Percentiles rank a stretch among this genome's conserved stretches.
These are phyloP conservation scores for Volvariella volvacea DNA, from an alignment of 1,284 basidiomycete genomes.

Conservation along the genomic window DNA sequence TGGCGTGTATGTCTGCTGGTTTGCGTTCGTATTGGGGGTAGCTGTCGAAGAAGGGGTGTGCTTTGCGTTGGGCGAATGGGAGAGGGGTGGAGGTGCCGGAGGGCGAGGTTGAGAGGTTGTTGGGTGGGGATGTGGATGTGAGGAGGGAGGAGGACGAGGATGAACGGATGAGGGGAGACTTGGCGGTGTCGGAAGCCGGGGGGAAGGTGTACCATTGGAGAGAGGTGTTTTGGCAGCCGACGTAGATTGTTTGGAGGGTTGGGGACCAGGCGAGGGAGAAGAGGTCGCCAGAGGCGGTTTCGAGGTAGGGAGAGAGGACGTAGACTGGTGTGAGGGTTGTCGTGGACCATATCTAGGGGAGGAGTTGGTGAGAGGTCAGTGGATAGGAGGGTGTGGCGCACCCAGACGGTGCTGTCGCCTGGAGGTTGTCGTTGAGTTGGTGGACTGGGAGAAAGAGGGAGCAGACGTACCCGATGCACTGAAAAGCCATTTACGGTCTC, in stretches of 20 bases:
- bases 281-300: slow-evolving; percentile 84
- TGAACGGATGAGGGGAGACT: too few species aligned
- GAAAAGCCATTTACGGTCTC: slow-evolving; percentile 78
- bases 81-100: slow-evolving; percentile 46
- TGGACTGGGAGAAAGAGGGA: slow-evolving; percentile 4
- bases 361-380: slow-evolving; percentile 8
- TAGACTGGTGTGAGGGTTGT: slow-evolving; percentile 65
- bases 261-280: slow-evolving; percentile 84
- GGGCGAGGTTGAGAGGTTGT: slow-evolving; percentile 12
- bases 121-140: slow-evolving; percentile 14
- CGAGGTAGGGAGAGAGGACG: slow-evolving; percentile 78
- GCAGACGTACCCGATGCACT: slow-evolving; percentile 65
- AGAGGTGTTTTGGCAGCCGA: slow-evolving; percentile 89
- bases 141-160: slow-evolving; percentile 6
- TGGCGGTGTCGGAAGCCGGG: slow-evolving; percentile 16
- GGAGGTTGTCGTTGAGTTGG: slow-evolving; percentile 6
- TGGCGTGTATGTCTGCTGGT: slow-evolving; percentile 56
- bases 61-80: slow-evolving; percentile 38
- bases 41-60: slow-evolving; percentile 80
- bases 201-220: slow-evolving; percentile 82
- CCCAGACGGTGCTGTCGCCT: slow-evolving; percentile 84
- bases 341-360: slow-evolving; percentile 77
- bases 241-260: slow-evolving; percentile 66
- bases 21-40: slow-evolving; percentile 64
- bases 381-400: slow-evolving; percentile 26